Percentiles rank a stretch among this genome's conserved stretches.
These are phyloP conservation scores for Apiotrichum siamense DNA, from an alignment of 1,284 basidiomycete species.

Conservation along the genomic window DNA sequence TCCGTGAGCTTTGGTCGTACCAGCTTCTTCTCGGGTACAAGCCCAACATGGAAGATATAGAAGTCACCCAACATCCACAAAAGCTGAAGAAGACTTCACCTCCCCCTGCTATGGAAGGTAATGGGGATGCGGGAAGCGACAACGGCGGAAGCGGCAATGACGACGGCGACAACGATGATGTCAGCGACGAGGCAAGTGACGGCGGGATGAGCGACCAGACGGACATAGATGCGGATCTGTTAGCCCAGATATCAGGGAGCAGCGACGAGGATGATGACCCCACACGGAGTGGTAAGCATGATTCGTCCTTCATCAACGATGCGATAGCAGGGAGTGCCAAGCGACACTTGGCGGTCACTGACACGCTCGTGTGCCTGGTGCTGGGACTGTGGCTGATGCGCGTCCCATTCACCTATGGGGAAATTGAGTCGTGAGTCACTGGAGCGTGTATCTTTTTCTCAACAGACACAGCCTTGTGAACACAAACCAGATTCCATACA, in stretches of 20 bases:
- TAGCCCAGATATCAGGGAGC: conserved; percentile 19
- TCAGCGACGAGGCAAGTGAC: conserved; percentile 15
- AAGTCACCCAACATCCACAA: background rate
- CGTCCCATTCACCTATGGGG: conserved; percentile 65
- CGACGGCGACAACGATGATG: conserved; percentile 37
- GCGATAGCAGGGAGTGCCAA: no score
- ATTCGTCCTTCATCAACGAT: no score
- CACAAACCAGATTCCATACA: conserved; percentile 68
- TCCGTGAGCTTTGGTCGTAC: conserved; percentile 73
- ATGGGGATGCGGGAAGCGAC: conserved; percentile 8
- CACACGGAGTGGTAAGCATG: no score
- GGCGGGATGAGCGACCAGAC: background rate
- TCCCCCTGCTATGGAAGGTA: no score
- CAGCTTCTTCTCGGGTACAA: conserved; percentile 55
- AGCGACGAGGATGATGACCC: conserved; percentile 4
- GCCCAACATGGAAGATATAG: conserved; percentile 18
- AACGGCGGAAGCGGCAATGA: conserved; percentile 18
- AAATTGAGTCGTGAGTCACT: conserved; percentile 60
- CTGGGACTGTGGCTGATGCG: conserved; percentile 71
- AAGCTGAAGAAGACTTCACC: background rate
- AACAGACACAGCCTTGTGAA: conserved; percentile 52
- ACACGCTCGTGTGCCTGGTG: conserved; percentile 50
- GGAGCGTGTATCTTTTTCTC: background rate
- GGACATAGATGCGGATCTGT: conserved; percentile 28
- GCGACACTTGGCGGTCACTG: no score